Percentiles rank a stretch among this genome's conserved stretches.
Conservation (phyloP, 352 stramenopile genomes). For the Pythium insidiosum region DNA sequence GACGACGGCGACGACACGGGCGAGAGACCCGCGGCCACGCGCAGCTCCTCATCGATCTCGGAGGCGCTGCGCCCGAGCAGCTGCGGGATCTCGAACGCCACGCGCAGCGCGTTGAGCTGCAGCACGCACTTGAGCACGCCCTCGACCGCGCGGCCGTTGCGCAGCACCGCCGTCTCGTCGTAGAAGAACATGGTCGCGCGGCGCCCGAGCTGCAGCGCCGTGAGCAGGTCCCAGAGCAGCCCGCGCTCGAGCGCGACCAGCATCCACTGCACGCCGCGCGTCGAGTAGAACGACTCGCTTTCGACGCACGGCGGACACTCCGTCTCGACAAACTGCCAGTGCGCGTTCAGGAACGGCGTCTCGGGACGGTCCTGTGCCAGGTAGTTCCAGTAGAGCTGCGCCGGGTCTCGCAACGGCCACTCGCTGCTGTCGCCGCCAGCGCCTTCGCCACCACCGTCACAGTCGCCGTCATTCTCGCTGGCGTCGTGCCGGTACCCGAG, state of each 20-base stretch:
- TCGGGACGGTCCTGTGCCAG: conserved; percentile 43
- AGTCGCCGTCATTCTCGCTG: background rate
- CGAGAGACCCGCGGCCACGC: too few species aligned
- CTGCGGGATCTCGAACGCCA: conserved; percentile 43
- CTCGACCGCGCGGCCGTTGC: conserved; percentile 28
- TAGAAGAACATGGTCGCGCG: conserved; percentile 49
- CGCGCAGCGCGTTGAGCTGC: conserved; percentile 35
- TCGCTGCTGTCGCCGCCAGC: background rate
- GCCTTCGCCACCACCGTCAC: background rate
- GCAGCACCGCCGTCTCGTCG: conserved; percentile 34
- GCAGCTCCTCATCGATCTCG: conserved; percentile 39
- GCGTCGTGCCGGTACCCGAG: conserved; percentile 30
- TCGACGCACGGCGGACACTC: conserved; percentile 39
- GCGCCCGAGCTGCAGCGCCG: conserved; percentile 35
- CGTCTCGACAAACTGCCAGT: conserved; percentile 52
- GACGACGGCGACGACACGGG: too few species aligned
- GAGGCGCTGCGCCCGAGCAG: conserved; percentile 31
- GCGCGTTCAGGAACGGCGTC: conserved; percentile 36
- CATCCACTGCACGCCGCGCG: conserved; percentile 68
- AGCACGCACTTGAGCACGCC: conserved; percentile 41
- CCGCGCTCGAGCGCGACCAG: conserved; percentile 54
- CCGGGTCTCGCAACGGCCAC: conserved; percentile 6
- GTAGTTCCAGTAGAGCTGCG: conserved; percentile 65
- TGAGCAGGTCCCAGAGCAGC: conserved; percentile 40
- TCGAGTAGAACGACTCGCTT: conserved; percentile 58